phyloP scores from a whole-genome alignment of 306 rosid genomes.

The Cucurbita maxima region DNA sequence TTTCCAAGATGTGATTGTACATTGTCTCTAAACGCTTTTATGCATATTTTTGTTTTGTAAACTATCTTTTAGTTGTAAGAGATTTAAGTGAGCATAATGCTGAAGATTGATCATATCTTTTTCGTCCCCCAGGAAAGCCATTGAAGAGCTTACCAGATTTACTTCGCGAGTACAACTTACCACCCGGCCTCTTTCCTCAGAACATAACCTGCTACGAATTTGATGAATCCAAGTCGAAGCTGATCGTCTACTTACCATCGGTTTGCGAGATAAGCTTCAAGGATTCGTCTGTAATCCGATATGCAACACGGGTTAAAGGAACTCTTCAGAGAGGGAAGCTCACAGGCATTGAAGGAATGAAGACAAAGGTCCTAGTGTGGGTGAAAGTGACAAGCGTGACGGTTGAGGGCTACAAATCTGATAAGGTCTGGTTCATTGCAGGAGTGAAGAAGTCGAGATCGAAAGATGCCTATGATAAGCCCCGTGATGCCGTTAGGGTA shows the following conservation, averaged over 20 bases:
- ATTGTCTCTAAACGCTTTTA: too few relatives aligned
- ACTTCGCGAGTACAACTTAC: conserved; percentile 80
- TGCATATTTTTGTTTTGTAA: too few relatives aligned
- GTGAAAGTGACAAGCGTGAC: conserved; percentile 71
- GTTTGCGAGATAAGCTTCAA: conserved; percentile 73
- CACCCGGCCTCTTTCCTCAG: conserved; percentile 75
- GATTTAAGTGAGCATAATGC: not conserved
- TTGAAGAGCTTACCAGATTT: conserved; percentile 68
- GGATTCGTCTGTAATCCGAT: conserved; percentile 68
- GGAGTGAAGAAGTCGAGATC: conserved; percentile 80
- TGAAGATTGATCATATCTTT: not conserved
- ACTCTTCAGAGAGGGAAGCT: conserved; percentile 71
- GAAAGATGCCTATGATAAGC: conserved; percentile 48
- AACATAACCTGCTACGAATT: conserved; percentile 72
- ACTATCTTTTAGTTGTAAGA: not conserved
- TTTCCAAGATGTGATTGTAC: too few relatives aligned
- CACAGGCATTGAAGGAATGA: conserved; percentile 77
- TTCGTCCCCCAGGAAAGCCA: conserved; percentile 47
- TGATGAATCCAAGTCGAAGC: conserved; percentile 56
- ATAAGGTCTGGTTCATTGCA: conserved; percentile 77
- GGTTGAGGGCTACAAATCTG: conserved; percentile 76
- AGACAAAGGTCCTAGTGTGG: conserved; percentile 84
- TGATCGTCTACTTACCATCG: conserved; percentile 73
- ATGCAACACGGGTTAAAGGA: conserved; percentile 62
- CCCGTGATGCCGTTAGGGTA: conserved; percentile 45